These are phyloP conservation scores for Ascochyta rabiei DNA, from an alignment of 2,329 filamentous ascomycete species.

Conservation along the genomic window DNA sequence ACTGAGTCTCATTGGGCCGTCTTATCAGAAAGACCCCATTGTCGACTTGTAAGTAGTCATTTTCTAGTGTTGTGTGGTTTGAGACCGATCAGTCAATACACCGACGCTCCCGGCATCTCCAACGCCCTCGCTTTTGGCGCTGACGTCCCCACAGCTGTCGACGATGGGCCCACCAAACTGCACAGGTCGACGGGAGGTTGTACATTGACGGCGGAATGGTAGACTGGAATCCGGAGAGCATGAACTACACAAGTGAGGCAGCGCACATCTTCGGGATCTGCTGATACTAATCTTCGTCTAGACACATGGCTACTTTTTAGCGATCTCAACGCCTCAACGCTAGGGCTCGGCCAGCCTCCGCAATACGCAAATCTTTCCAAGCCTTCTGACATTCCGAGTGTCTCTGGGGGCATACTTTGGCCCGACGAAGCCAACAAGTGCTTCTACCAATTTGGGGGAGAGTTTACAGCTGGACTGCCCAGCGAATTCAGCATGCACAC, in stretches of 20 bases:
- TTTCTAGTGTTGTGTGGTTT: background rate
- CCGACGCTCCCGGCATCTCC: background rate
- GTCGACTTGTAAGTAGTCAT: conserved; percentile 51
- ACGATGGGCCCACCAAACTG: conserved; percentile 63
- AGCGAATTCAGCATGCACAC: conserved; percentile 59
- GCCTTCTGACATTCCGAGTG: conserved; percentile 61
- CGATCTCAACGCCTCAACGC: conserved; percentile 56
- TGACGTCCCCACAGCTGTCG: conserved; percentile 38
- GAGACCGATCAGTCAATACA: background rate
- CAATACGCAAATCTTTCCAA: conserved; percentile 65
- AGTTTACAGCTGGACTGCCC: conserved; percentile 53
- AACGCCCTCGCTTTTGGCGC: conserved; percentile 37
- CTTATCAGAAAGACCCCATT: conserved; percentile 56
- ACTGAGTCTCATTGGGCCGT: conserved; percentile 33
- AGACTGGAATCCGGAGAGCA: conserved; percentile 59
- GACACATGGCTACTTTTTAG: conserved; percentile 64
- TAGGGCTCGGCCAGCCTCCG: conserved; percentile 54
- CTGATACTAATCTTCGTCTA: conserved; percentile 27
- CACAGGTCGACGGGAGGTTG: conserved; percentile 63
- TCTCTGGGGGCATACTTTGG: conserved; percentile 61
- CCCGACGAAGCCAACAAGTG: conserved; percentile 66
- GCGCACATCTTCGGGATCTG: background rate
- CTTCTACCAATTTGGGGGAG: conserved; percentile 68
- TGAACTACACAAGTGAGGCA: conserved; percentile 56
- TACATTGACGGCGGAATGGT: conserved; percentile 68